These are phyloP conservation scores for Naegleria fowleri DNA, from an alignment of 208 protist species.

Conservation along the genomic window DNA sequence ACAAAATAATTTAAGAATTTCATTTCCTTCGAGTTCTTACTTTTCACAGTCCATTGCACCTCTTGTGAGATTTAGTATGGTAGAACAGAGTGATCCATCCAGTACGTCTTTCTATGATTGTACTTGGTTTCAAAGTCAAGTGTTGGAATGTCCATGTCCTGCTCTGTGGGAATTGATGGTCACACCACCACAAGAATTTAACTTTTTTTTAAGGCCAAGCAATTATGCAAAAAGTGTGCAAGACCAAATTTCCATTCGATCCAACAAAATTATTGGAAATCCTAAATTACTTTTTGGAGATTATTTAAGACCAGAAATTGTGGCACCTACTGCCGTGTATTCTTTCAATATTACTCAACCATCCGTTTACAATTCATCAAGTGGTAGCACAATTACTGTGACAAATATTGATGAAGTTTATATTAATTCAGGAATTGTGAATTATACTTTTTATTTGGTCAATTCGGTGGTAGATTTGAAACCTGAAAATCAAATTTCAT, in stretches of 20 bases:
- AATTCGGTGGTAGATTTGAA: not conserved
- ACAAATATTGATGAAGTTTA: not conserved
- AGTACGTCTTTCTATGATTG: not conserved
- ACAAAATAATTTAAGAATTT: not conserved
- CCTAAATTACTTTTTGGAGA: not conserved
- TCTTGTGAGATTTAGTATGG: not conserved
- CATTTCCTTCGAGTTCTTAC: not conserved
- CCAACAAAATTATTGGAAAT: not conserved
- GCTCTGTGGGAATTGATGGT: not conserved
- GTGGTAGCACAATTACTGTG: not conserved
- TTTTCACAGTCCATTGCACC: not conserved
- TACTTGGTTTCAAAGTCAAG: not conserved
- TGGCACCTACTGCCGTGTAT: not conserved
- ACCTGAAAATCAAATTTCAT: too few relatives aligned
- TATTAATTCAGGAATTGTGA: not conserved
- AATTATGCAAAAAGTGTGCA: not conserved
- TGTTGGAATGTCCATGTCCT: not conserved
- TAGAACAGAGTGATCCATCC: not conserved
- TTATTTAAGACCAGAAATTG: not conserved
- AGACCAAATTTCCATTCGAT: not conserved
- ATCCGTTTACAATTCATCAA: not conserved
- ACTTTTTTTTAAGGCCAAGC: not conserved
- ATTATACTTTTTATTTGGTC: not conserved
- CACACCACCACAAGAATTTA: not conserved
- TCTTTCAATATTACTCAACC: not conserved